Evolutionary conservation across 305 asterid genomes (phyloP).

Genomic region (Euphrasia arctica): DNA sequence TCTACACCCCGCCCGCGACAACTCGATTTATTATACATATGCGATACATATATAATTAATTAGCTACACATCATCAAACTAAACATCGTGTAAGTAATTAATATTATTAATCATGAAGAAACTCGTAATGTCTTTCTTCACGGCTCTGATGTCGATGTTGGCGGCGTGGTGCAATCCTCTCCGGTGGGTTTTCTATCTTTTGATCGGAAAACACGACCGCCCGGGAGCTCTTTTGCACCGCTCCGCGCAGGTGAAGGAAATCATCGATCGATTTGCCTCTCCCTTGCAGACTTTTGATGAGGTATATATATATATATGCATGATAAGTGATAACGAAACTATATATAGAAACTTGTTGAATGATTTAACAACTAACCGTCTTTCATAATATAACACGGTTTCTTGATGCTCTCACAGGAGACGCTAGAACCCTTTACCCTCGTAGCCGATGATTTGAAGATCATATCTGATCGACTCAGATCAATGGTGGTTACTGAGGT

Average conservation of each 20-base stretch:
- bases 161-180: neutral
- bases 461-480: conserved; percentile 75
- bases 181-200: neutral
- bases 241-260: neutral
- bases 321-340: conserved; percentile 1
- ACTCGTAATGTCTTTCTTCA: neutral
- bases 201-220: neutral
- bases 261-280: conserved; percentile 27
- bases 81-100: too few relatives aligned
- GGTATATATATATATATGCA: conserved; percentile 23
- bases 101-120: too few relatives aligned
- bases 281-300: conserved; percentile 43
- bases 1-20: too few relatives aligned
- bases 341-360: conserved; percentile 1
- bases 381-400: too few relatives aligned
- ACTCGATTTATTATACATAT: too few relatives aligned
- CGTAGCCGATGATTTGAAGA: conserved; percentile 86
- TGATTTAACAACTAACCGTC: too few relatives aligned
- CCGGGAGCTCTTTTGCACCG: neutral
- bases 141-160: neutral
- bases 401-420: conserved; percentile 45
- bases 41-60: too few relatives aligned
- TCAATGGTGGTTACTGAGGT: conserved; percentile 91
- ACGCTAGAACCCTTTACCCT: conserved; percentile 83
- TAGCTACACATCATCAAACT: too few relatives aligned